Conservation (phyloP, 768 basidiomycete genomes). For the Termitomyces sp. region DNA sequence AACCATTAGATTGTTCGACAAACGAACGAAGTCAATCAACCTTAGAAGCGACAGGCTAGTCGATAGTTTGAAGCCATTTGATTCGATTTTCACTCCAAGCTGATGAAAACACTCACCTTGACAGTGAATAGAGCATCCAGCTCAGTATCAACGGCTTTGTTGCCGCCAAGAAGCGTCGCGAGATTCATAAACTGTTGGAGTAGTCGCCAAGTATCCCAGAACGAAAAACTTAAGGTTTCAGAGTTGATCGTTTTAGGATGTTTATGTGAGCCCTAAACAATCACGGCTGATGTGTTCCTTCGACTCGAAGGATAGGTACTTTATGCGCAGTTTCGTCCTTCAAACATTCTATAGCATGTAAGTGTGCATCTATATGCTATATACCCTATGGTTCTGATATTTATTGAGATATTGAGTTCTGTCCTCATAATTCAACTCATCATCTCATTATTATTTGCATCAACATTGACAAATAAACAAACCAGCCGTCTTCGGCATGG, state of each 20-base stretch:
- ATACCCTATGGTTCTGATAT: no score
- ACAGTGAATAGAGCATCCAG: constrained; percentile 59
- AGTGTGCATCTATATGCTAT: neutral
- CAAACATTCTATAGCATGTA: neutral
- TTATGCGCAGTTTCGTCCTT: no score
- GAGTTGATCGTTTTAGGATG: no score
- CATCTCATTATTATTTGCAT: no score
- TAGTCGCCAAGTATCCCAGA: neutral
- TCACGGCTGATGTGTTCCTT: no score
- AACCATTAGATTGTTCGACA: neutral
- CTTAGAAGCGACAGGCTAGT: constrained; percentile 12
- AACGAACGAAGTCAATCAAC: neutral
- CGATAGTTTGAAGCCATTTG: constrained; percentile 2
- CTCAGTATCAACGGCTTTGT: constrained; percentile 44
- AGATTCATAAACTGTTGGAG: constrained; percentile 40
- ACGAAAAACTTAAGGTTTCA: neutral
- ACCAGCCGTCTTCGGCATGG: no score
- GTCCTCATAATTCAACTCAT: no score
- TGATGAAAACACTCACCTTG: constrained; percentile 33
- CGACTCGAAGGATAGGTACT: no score
- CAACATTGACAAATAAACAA: no score
- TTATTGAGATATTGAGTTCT: no score
- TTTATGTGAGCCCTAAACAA: no score
- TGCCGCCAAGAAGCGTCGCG: constrained; percentile 42
- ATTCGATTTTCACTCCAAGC: neutral